phyloP scores from a whole-genome alignment of 2,329 filamentous ascomycete species.

The Fusarium redolens region DNA sequence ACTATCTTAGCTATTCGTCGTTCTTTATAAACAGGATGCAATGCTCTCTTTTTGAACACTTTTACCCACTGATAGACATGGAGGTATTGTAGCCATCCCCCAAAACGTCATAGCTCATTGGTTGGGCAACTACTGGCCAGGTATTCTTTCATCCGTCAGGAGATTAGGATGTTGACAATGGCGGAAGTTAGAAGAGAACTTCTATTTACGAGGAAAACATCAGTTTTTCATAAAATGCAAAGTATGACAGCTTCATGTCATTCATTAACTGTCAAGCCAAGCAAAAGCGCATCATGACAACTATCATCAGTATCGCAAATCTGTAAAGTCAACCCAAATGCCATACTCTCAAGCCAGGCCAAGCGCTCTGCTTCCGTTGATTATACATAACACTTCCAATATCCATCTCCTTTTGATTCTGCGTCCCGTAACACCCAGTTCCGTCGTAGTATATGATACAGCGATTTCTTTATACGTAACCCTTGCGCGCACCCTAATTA shows the following conservation, averaged over 20 bases:
- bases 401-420: conserved; percentile 46
- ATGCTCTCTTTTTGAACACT: too few relatives aligned
- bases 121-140: neutral
- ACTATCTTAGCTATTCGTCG: neutral
- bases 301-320: conserved; percentile 34
- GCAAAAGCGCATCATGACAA: conserved; percentile 38
- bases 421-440: conserved; percentile 48
- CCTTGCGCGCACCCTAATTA: conserved; percentile 71
- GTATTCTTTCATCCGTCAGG: neutral
- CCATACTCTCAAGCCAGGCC: conserved; percentile 24
- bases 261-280: conserved; percentile 21
- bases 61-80: neutral
- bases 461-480: conserved; percentile 68
- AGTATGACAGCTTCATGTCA: neutral
- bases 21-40: too few relatives aligned
- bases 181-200: neutral
- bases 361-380: conserved; percentile 42
- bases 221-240: neutral
- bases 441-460: conserved; percentile 34
- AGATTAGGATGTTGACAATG: neutral
- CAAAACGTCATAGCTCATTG: conserved; percentile 9
- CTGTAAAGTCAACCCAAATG: conserved; percentile 18
- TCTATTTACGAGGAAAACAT: neutral
- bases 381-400: conserved; percentile 47
- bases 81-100: neutral